These are phyloP conservation scores for Berkeleyomyces basicola DNA, from an alignment of 2,329 filamentous ascomycete genomes.

Conservation along the genomic window DNA sequence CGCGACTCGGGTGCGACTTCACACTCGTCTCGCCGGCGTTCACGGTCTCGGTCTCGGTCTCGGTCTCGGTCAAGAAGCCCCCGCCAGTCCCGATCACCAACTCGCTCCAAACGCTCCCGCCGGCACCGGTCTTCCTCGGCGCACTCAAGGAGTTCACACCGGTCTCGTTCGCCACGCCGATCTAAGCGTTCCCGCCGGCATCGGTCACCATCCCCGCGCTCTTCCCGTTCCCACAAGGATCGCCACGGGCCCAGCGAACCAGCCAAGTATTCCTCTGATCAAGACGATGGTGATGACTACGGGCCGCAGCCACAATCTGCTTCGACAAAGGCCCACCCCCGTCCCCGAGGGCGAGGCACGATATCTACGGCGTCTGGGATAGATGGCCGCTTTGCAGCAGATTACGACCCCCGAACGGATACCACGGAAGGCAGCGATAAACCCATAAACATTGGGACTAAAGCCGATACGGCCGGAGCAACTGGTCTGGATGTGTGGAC, in stretches of 20 bases:
- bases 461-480: background rate
- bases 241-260: background rate
- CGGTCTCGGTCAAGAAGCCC: background rate
- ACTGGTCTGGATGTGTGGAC: constrained; percentile 49
- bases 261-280: background rate
- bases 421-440: background rate
- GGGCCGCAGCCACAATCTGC: constrained; percentile 1
- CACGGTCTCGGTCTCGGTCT: background rate
- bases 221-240: background rate
- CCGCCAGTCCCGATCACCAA: background rate
- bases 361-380: constrained; percentile 48
- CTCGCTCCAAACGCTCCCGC: background rate
- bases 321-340: constrained; percentile 18
- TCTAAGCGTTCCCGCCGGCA: background rate
- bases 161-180: background rate
- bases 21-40: background rate
- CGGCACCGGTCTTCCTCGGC: background rate
- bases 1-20: background rate
- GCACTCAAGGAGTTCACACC: background rate
- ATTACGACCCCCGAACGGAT: constrained; percentile 42
- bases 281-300: constrained; percentile 6
- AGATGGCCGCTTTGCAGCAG: constrained; percentile 60
- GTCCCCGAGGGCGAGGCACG: constrained; percentile 54
- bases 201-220: background rate
- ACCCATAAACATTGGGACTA: background rate